Evolutionary conservation across 1,139 yeast genomes (phyloP), one percentile per base, ranked within the genome.

Genomic region (Sugiyamaella castrensis): DNA sequence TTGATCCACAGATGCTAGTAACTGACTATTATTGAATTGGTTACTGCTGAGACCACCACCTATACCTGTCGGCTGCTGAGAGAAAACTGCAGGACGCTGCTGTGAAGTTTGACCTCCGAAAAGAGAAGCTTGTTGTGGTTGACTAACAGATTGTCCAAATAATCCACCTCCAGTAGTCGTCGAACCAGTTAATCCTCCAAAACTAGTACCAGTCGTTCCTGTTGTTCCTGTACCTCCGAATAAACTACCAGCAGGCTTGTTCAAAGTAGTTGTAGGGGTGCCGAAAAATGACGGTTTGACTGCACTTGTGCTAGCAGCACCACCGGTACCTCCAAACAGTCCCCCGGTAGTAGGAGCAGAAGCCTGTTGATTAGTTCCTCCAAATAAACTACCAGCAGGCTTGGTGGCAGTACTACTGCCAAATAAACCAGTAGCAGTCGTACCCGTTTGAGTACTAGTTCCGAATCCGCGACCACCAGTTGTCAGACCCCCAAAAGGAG

Each of bases 1-100:
- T 54, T 77, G 82, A 37, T 77, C 74, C 49, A 74, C 72, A 31
- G 81, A 71, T 34, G 77, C 79, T 37, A 72, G 62, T 33, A 66
- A 57, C 45, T 58, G 65, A 31, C 56, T 48, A 19, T 47, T 42
- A 26, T 35, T 30, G 9, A 47, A 28, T 12, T 37, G 43, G 13
- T 12, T 37, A 11, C 37, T 26, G 8, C 8, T 33, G 13, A 33
- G 15, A 11, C 37, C 38, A 5, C 38, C 38, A n/a, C 10, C 13
- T 16, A 35, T 30, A 11, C 9, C 13, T 29, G 33, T 12, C 8
- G 46, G 8, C 19, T 34, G 34, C 19, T 40, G 43, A 9, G 39
- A 28, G 11, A 41, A 36, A 24, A 37, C 10, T 16, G 46, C 38
- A 2, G 40, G 12, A 10, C 39, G 24, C 39, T n/a, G 36, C 39